Base-by-base conservation (phyloP, 179 eudicot species). In the Silene noctiflora region DNA sequence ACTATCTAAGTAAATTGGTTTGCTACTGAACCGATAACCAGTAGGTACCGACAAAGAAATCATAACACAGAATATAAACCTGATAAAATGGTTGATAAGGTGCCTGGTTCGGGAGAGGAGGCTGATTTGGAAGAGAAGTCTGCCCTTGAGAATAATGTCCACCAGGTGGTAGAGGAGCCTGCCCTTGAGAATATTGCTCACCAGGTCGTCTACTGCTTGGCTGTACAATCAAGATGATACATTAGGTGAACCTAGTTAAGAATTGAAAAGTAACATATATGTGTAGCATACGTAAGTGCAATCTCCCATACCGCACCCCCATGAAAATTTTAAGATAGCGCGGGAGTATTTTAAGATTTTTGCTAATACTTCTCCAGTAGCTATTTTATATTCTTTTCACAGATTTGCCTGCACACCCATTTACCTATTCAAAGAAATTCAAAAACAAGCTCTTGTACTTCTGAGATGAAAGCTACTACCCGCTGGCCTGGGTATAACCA, bases 31-130 rank as follows among this genome's bases (percentile, higher is more conserved):
- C 67, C 67, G 11, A 24, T 24, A 62, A 25, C 31, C 31, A 24
- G 33, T 24, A 22, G 67, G 17, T 71, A 53, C 46, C 9, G 8
- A 39, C 63, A 71, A 8, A 24, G 62, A 17, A 39, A 17, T 42
- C 33, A 71, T 27, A 53, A 6, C 9, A 71, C 55, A 14, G 33
- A 21, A 51, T 17, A 53, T 61, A 13, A 71, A 92, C 98, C 98
- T 92, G 97, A 81, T 94, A 95, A n/a, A 82, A 59, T n/a, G 91
- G 56, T 35, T 87, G 91, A 44, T 89, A 81, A 10, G 83, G 83
- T 53, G 76, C 82, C 81, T 89, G 92, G 79, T 69, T 85, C 25
- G 87, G 77, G 58, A 71, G 84, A 74, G 87, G 86, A 44, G 82
- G 86, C 81, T 87, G 96, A 53, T 53, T 53, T 53, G 59, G 59